phyloP scores from a whole-genome alignment of 768 basidiomycete genomes.

The Terana coerulea region DNA sequence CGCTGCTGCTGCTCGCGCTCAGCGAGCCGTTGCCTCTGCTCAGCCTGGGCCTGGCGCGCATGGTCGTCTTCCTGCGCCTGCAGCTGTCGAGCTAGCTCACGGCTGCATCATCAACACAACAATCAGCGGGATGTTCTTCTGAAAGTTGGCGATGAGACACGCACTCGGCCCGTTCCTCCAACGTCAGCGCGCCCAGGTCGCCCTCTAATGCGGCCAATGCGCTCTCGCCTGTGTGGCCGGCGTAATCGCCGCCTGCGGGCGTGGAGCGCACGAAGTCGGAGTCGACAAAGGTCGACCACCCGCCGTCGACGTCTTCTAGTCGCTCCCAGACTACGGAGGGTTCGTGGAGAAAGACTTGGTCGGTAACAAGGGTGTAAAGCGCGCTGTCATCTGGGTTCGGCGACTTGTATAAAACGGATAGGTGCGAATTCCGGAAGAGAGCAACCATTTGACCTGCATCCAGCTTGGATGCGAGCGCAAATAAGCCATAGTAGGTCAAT shows the following conservation, averaged over 20 bases:
- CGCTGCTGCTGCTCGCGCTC: constrained; percentile 23
- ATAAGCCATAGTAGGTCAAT: constrained; percentile 84
- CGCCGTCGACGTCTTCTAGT: constrained; percentile 83
- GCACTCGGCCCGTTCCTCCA: constrained; percentile 58
- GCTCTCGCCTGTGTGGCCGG: constrained; percentile 66
- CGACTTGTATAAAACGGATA: constrained; percentile 79
- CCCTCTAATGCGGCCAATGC: constrained; percentile 48
- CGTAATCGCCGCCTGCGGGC: constrained; percentile 79
- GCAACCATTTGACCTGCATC: constrained; percentile 65
- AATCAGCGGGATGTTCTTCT: not conserved
- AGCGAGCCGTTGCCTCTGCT: constrained; percentile 31
- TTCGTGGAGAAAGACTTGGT: constrained; percentile 76
- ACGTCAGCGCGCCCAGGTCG: constrained; percentile 34
- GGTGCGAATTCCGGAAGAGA: constrained; percentile 87
- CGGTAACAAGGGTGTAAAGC: constrained; percentile 83
- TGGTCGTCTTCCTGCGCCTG: constrained; percentile 76
- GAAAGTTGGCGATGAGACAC: constrained; percentile 25
- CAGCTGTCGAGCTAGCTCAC: constrained; percentile 67
- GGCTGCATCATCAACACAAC: constrained; percentile 34
- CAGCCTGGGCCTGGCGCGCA: constrained; percentile 32
- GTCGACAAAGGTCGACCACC: constrained; percentile 75
- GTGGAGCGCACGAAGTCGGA: constrained; percentile 57
- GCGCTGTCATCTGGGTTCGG: constrained; percentile 34
- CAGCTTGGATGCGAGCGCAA: constrained; percentile 58
- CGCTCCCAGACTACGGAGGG: constrained; percentile 87